Percentiles rank a stretch among this genome's conserved stretches.
Evolutionary conservation across 2,329 filamentous ascomycete genomes (phyloP).

Genomic region (Venturia aucupariae): DNA sequence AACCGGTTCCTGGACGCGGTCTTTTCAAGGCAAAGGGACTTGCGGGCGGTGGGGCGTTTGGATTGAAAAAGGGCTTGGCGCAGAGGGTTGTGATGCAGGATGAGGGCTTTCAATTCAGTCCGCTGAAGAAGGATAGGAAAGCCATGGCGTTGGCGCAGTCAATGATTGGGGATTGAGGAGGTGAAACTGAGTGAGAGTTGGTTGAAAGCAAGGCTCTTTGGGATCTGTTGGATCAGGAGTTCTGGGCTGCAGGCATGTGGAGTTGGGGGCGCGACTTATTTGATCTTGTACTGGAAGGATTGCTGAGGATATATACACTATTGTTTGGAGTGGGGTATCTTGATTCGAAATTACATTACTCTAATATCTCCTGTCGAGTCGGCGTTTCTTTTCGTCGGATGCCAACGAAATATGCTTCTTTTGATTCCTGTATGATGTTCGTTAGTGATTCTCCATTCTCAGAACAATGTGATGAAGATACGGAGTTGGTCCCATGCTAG

Average conservation of each 20-base stretch:
- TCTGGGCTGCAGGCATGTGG: neutral
- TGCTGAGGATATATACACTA: neutral
- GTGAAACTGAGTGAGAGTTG: neutral
- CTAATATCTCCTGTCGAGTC: neutral
- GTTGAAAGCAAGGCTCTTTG: neutral
- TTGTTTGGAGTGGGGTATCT: neutral
- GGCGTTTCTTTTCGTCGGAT: slow-evolving; percentile 52
- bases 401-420: slow-evolving; percentile 79
- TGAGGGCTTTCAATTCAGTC: slow-evolving; percentile 31
- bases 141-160: slow-evolving; percentile 11
- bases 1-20: slow-evolving; percentile 27
- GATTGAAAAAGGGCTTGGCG: slow-evolving; percentile 3
- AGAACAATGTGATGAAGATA: no score
- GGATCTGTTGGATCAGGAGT: neutral
- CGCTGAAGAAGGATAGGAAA: slow-evolving; percentile 32
- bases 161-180: slow-evolving; percentile 4
- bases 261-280: neutral
- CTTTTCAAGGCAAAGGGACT: slow-evolving; percentile 29
- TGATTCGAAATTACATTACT: neutral
- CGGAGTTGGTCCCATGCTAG: no score
- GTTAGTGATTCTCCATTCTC: neutral
- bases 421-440: slow-evolving; percentile 54
- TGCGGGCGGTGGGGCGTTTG: neutral
- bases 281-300: neutral
- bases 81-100: slow-evolving; percentile 23